A percentile compares a stretch with the other conserved stretches of the same genome.
Conservation (phyloP, 2,329 filamentous ascomycete species). For the Aureobasidium sp. region DNA sequence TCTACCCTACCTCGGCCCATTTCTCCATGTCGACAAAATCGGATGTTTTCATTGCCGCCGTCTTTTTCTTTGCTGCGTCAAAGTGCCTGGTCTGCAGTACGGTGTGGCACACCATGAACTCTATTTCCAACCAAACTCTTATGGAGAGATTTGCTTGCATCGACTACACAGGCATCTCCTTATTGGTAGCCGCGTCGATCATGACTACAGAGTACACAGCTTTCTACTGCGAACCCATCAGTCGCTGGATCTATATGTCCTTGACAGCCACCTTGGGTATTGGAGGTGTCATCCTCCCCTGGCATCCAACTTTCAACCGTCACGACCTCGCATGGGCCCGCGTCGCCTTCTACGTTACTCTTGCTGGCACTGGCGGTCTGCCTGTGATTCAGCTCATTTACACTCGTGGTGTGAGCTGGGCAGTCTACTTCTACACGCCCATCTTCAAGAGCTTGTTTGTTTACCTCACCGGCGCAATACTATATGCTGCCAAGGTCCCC, state of each 20-base stretch:
- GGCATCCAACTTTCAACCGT: constrained; percentile 92
- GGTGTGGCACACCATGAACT: constrained; percentile 98
- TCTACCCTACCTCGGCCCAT: constrained; percentile 81
- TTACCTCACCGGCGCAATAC: constrained; percentile 72
- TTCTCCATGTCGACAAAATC: constrained; percentile 80
- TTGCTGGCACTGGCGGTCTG: constrained; percentile 81
- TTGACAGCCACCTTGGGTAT: constrained; percentile 74
- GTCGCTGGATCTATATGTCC: constrained; percentile 77
- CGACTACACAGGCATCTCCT: constrained; percentile 94
- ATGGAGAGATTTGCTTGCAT: constrained; percentile 96
- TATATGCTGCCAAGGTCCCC: constrained; percentile 88
- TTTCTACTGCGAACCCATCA: constrained; percentile 92
- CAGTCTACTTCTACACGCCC: constrained; percentile 81
- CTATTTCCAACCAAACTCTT: constrained; percentile 78
- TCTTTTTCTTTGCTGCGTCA: constrained; percentile 94
- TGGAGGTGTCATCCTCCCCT: constrained; percentile 83
- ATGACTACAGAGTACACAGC: constrained; percentile 98
- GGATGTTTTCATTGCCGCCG: constrained; percentile 81
- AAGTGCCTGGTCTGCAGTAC: constrained; percentile 92
- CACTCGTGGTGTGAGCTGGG: constrained; percentile 70
- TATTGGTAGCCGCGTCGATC: constrained; percentile 91
- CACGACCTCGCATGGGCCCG: constrained; percentile 87
- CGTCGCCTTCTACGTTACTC: constrained; percentile 81
- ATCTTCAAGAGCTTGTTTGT: constrained; percentile 79
- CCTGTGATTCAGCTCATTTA: constrained; percentile 76